Evolutionary conservation across 2,329 filamentous ascomycete species (phyloP).

Genomic region (Aspergillus sp.): DNA sequence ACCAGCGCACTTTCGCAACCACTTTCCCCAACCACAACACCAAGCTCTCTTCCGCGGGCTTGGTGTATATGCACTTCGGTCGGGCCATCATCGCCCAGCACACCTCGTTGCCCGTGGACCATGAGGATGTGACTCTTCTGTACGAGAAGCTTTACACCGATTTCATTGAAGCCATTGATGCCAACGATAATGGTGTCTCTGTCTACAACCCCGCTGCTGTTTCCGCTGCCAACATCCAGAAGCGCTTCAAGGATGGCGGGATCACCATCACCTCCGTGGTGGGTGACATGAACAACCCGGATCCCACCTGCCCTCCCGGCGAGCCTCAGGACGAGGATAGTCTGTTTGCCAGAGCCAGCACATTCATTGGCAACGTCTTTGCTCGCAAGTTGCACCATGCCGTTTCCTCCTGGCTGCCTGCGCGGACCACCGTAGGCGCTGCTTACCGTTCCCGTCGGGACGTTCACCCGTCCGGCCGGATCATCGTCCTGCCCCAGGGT

Average conservation of each 20-base stretch:
- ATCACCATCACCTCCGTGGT: constrained; percentile 86
- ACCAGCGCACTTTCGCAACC: constrained; percentile 86
- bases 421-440: constrained; percentile 72
- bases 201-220: constrained; percentile 74
- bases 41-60: constrained; percentile 88
- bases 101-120: constrained; percentile 61
- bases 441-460: constrained; percentile 71
- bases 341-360: constrained; percentile 75
- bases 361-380: constrained; percentile 88
- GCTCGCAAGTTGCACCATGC: constrained; percentile 77
- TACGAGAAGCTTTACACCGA: constrained; percentile 88
- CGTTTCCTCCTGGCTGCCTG: constrained; percentile 78
- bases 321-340: constrained; percentile 76
- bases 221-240: constrained; percentile 70
- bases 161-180: constrained; percentile 95
- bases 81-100: constrained; percentile 74
- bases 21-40: constrained; percentile 82
- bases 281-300: constrained; percentile 72
- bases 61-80: constrained; percentile 96
- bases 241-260: constrained; percentile 79
- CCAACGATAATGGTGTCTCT: constrained; percentile 94
- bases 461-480: constrained; percentile 72
- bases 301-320: constrained; percentile 49
- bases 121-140: constrained; percentile 70
- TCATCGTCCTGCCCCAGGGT: constrained; percentile 78